These are phyloP conservation scores for Aspergillus brunneoviolaceus DNA, from an alignment of 2,329 filamentous ascomycete genomes.

Conservation along the genomic window DNA sequence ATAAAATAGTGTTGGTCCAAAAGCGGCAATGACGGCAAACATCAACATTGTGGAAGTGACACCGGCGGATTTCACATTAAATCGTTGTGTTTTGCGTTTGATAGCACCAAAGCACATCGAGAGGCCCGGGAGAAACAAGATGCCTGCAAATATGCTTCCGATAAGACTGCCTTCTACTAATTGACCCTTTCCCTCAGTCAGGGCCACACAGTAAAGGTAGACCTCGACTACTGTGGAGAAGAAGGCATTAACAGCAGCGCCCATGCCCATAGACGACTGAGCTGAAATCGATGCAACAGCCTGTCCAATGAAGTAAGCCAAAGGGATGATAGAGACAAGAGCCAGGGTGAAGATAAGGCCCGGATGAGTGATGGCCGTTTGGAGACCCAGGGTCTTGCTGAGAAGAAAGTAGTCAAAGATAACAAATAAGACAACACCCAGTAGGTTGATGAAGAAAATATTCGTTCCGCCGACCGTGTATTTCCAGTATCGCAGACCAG, in stretches of 20 bases:
- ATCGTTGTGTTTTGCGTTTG: conserved; percentile 96
- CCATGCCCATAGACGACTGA: conserved; percentile 96
- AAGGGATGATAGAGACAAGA: conserved; percentile 86
- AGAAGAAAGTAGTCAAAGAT: conserved; percentile 91
- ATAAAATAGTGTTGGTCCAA: conserved; percentile 94
- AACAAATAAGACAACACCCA: conserved; percentile 88
- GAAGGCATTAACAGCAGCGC: conserved; percentile 95
- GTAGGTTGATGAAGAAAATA: conserved; percentile 97
- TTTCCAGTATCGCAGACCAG: conserved; percentile 96
- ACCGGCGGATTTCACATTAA: conserved; percentile 93
- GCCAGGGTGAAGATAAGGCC: conserved; percentile 83
- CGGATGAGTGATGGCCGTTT: conserved; percentile 74
- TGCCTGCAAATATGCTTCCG: conserved; percentile 95
- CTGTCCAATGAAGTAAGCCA: conserved; percentile 98
- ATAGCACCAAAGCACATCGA: conserved; percentile 99
- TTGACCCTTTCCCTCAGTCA: conserved; percentile 86
- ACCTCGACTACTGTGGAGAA: conserved; percentile 98
- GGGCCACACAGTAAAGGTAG: conserved; percentile 91
- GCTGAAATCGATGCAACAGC: conserved; percentile 97
- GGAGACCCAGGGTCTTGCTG: conserved; percentile 64
- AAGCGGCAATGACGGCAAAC: conserved; percentile 92
- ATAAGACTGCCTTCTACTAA: conserved; percentile 96
- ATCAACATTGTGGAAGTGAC: conserved; percentile 97
- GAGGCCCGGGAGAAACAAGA: conserved; percentile 87
- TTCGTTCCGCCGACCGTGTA: conserved; percentile 98